phyloP scores from a whole-genome alignment of 2,329 filamentous ascomycete genomes.

The Tolypocladium tropicale region DNA sequence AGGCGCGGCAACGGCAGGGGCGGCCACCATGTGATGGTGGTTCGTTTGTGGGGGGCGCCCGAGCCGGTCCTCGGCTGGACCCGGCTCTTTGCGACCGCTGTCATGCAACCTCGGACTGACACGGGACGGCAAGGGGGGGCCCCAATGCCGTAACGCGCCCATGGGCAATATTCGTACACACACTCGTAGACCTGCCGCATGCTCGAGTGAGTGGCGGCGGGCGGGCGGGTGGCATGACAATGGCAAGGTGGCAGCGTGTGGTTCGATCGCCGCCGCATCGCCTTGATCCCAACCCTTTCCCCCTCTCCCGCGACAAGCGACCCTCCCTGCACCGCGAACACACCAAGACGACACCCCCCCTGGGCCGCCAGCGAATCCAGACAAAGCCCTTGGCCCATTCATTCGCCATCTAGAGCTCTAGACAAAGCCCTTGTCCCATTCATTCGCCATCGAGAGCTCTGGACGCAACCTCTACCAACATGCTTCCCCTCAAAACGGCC shows the following conservation, averaged over 20 bases:
- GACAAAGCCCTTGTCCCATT: too few relatives aligned
- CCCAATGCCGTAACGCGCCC: too few relatives aligned
- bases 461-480: neutral
- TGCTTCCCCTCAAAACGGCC: too few relatives aligned
- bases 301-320: neutral
- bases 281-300: neutral
- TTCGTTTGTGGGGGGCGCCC: neutral
- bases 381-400: too few relatives aligned
- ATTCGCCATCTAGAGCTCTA: too few relatives aligned
- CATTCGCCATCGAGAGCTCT: too few relatives aligned
- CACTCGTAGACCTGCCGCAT: too few relatives aligned
- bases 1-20: neutral
- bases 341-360: too few relatives aligned
- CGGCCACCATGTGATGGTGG: neutral
- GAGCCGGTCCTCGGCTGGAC: slow-evolving; percentile 5
- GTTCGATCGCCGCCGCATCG: neutral
- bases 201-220: too few relatives aligned
- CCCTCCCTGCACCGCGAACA: neutral
- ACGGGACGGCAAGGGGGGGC: too few relatives aligned
- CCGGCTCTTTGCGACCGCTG: slow-evolving; percentile 1
- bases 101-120: neutral
- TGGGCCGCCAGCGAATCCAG: too few relatives aligned
- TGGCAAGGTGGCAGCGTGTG: neutral
- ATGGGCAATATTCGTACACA: too few relatives aligned
- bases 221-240: neutral